phyloP scores from a whole-genome alignment of 2,329 filamentous ascomycete genomes.

The Aspergillus aculeatus region DNA sequence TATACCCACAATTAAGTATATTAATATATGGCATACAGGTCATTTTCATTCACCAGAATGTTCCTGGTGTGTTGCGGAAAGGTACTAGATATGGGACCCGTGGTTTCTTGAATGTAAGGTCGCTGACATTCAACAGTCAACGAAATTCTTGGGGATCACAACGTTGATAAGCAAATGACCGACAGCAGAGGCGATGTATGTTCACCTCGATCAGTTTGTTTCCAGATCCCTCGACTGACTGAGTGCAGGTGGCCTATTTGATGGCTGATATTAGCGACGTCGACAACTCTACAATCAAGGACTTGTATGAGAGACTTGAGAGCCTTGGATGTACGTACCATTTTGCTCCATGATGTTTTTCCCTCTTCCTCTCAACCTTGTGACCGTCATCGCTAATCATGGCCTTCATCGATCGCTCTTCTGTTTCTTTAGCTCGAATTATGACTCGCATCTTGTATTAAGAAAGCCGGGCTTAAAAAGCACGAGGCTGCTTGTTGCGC shows the following conservation, averaged over 20 bases:
- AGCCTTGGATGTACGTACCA: slow-evolving; percentile 68
- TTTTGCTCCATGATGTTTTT: not conserved
- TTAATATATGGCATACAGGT: slow-evolving; percentile 50
- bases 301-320: slow-evolving; percentile 80
- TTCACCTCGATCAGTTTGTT: not conserved
- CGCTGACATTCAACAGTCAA: slow-evolving; percentile 63
- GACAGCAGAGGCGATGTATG: slow-evolving; percentile 86
- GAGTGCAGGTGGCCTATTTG: slow-evolving; percentile 73
- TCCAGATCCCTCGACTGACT: slow-evolving; percentile 13
- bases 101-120: not conserved
- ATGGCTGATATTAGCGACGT: slow-evolving; percentile 97
- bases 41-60: slow-evolving; percentile 95
- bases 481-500: not conserved
- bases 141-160: slow-evolving; percentile 89
- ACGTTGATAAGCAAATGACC: slow-evolving; percentile 98
- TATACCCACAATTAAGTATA: not conserved
- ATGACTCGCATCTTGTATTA: slow-evolving; percentile 49
- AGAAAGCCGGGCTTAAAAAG: not conserved
- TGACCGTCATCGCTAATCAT: not conserved
- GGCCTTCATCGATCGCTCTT: not conserved
- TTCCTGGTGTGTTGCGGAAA: slow-evolving; percentile 89
- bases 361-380: slow-evolving; percentile 10
- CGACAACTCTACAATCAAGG: slow-evolving; percentile 75
- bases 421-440: slow-evolving; percentile 39
- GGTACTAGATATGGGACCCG: slow-evolving; percentile 45